phyloP scores from a whole-genome alignment of 2,329 filamentous ascomycete species.

The Alternaria brassicae region DNA sequence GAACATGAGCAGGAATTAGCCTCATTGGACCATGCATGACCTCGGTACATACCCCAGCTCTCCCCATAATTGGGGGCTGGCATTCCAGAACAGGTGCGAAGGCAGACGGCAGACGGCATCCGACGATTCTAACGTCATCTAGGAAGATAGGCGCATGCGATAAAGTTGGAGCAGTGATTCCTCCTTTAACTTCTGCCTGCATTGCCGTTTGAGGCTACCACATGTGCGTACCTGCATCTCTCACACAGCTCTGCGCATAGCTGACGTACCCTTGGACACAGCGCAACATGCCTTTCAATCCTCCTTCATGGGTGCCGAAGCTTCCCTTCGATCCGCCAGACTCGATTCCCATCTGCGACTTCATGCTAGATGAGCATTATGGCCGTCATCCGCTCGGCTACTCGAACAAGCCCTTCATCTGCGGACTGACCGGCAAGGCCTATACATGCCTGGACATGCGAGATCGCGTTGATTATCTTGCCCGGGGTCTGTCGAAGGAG shows the following conservation, averaged over 20 bases:
- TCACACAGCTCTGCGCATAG: background rate
- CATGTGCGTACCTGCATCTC: background rate
- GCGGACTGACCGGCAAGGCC: conserved; percentile 73
- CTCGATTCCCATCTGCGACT: conserved; percentile 75
- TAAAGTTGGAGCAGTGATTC: conserved; percentile 1
- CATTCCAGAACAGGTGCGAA: conserved; percentile 1
- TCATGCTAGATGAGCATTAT: conserved; percentile 75
- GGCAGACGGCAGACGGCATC: background rate
- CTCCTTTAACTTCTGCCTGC: background rate
- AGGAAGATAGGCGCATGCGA: background rate
- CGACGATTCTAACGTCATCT: conserved; percentile 9
- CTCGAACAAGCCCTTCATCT: conserved; percentile 76
- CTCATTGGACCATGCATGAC: conserved; percentile 9
- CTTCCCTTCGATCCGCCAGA: conserved; percentile 74
- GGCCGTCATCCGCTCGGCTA: conserved; percentile 69
- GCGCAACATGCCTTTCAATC: conserved; percentile 60
- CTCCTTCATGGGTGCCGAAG: conserved; percentile 67
- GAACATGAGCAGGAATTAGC: conserved; percentile 4
- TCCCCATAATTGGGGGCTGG: conserved; percentile 18
- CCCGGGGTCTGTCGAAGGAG: conserved; percentile 72
- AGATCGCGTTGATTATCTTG: conserved; percentile 70
- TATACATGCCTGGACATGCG: conserved; percentile 70
- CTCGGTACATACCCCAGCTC: conserved; percentile 26
- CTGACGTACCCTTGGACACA: conserved; percentile 1
- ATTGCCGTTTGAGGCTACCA: conserved; percentile 1